Conservation (phyloP, 2,329 filamentous ascomycete species). For the Fusarium buxicola region DNA sequence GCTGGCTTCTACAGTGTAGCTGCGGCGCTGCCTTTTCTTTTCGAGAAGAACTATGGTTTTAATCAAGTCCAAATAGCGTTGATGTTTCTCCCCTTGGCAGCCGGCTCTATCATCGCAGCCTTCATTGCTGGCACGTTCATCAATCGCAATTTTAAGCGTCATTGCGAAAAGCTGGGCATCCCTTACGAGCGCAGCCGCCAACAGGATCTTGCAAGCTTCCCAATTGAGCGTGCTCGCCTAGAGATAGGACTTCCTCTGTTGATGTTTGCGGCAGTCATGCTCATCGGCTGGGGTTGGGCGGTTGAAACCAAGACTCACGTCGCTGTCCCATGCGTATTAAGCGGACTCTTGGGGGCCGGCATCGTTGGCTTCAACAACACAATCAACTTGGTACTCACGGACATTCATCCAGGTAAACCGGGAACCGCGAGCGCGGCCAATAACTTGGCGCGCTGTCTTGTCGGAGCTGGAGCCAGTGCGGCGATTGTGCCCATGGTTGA, state of each 20-base stretch:
- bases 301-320: slow-evolving; percentile 56
- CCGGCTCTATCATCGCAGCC: slow-evolving; percentile 61
- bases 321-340: slow-evolving; percentile 60
- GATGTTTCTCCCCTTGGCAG: slow-evolving; percentile 64
- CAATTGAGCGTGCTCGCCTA: slow-evolving; percentile 63
- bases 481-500: slow-evolving; percentile 64
- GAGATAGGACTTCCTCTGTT: slow-evolving; percentile 64
- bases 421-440: slow-evolving; percentile 67
- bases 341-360: slow-evolving; percentile 59
- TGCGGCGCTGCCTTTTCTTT: slow-evolving; percentile 57
- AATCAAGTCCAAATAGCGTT: slow-evolving; percentile 66
- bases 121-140: slow-evolving; percentile 64
- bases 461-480: slow-evolving; percentile 65
- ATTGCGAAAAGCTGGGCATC: slow-evolving; percentile 65
- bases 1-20: slow-evolving; percentile 63
- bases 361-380: slow-evolving; percentile 67
- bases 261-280: slow-evolving; percentile 58
- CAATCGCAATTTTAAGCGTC: slow-evolving; percentile 75
- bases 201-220: slow-evolving; percentile 60
- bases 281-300: slow-evolving; percentile 66
- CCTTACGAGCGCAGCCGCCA: slow-evolving; percentile 64
- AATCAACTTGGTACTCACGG: slow-evolving; percentile 64
- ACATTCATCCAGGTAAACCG: slow-evolving; percentile 64
- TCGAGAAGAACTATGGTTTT: slow-evolving; percentile 67
- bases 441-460: slow-evolving; percentile 66